These are phyloP conservation scores for Candida nemodendra DNA, from an alignment of 805 yeast species.

Conservation along the genomic window DNA sequence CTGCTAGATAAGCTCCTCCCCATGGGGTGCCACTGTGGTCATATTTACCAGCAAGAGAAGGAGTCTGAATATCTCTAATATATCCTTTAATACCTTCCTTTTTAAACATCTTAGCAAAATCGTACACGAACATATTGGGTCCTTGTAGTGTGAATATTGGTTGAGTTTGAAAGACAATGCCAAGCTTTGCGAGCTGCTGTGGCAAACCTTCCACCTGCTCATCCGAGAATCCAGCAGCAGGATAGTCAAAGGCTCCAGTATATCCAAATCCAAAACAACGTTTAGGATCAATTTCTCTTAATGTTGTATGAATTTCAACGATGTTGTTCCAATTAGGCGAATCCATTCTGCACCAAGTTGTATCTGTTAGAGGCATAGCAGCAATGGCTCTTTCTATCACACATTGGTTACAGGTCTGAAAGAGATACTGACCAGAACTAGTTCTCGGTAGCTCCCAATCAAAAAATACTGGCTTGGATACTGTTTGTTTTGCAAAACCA, in stretches of 20 bases:
- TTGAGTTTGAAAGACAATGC: slow-evolving; percentile 50
- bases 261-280: slow-evolving; percentile 59
- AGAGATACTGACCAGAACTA: slow-evolving; percentile 54
- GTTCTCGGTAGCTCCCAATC: slow-evolving; percentile 64
- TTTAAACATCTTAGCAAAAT: slow-evolving; percentile 48
- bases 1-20: slow-evolving; percentile 23
- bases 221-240: slow-evolving; percentile 51
- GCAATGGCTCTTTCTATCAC: slow-evolving; percentile 54
- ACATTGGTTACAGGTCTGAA: slow-evolving; percentile 47
- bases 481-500: slow-evolving; percentile 17
- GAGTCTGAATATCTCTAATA: slow-evolving; percentile 15
- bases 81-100: slow-evolving; percentile 53
- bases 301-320: slow-evolving; percentile 41
- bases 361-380: slow-evolving; percentile 58
- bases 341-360: slow-evolving; percentile 64
- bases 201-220: slow-evolving; percentile 47
- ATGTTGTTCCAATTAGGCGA: slow-evolving; percentile 56
- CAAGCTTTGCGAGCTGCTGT: slow-evolving; percentile 53
- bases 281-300: slow-evolving; percentile 48
- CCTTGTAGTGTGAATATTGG: slow-evolving; percentile 58
- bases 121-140: slow-evolving; percentile 49
- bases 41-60: slow-evolving; percentile 12
- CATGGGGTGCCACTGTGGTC: slow-evolving; percentile 23
- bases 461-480: slow-evolving; percentile 39
- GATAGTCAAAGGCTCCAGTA: slow-evolving; percentile 63